A percentile compares a stretch with the other conserved stretches of the same genome.
Evolutionary conservation across 2,329 filamentous ascomycete species (phyloP).

Genomic region (Neofusicoccum umdonicola): DNA sequence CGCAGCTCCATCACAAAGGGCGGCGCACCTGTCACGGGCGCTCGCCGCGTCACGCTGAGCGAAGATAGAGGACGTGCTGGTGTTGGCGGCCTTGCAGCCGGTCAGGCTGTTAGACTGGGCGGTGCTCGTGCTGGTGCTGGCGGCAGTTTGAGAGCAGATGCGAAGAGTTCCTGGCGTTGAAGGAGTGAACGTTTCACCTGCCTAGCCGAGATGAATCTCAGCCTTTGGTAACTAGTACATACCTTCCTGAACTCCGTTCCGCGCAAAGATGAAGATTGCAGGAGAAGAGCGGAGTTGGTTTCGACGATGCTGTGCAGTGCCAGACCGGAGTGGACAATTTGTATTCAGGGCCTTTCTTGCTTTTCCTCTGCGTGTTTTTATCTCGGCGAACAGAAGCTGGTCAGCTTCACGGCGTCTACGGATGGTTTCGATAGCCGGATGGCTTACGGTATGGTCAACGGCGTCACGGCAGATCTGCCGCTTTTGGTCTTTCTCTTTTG

Average conservation of each 20-base stretch:
- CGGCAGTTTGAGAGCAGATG: slow-evolving; percentile 14
- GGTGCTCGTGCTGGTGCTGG: slow-evolving; percentile 15
- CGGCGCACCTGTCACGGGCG: slow-evolving; percentile 48
- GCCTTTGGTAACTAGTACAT: no score
- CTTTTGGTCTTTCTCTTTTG: neutral
- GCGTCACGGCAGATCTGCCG: neutral
- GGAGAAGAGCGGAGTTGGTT: neutral
- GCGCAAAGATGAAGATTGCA: neutral
- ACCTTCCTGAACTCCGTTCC: no score
- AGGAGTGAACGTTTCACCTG: neutral
- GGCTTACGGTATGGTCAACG: neutral
- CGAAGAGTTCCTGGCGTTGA: slow-evolving; percentile 21
- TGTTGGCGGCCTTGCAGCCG: slow-evolving; percentile 28
- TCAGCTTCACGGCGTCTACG: neutral
- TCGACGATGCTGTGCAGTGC: neutral
- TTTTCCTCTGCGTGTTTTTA: neutral
- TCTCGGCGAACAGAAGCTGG: neutral
- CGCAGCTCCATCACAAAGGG: slow-evolving; percentile 58
- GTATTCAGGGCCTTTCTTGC: neutral
- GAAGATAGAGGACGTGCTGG: slow-evolving; percentile 29
- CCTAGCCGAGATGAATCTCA: no score
- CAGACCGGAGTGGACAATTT: neutral
- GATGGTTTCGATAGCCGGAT: neutral
- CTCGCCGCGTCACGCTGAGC: slow-evolving; percentile 35
- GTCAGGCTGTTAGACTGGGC: slow-evolving; percentile 27